Conservation (phyloP, 805 yeast species). For the Nakazawaea laoshanensis region DNA sequence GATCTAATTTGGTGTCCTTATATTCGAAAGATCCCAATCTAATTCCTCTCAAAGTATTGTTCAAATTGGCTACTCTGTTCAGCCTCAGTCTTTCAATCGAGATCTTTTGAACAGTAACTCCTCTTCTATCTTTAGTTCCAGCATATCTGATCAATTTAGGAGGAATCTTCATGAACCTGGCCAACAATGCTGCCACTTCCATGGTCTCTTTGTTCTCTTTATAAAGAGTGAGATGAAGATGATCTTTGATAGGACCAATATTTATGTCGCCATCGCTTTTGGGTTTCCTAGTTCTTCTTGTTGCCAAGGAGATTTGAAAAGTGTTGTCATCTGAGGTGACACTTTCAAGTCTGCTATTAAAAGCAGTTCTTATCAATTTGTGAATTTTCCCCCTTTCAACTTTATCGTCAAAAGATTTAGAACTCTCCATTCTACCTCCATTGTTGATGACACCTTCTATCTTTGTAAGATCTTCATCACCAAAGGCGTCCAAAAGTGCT, state of each 20-base stretch:
- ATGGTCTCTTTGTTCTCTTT: conserved; percentile 96
- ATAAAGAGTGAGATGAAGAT: conserved; percentile 69
- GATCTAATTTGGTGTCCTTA: conserved; percentile 46
- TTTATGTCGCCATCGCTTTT: conserved; percentile 47
- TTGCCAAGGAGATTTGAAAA: conserved; percentile 53
- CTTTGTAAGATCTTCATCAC: conserved; percentile 49
- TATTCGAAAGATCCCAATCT: conserved; percentile 74
- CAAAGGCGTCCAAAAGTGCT: conserved; percentile 44
- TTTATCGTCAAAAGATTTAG: conserved; percentile 54
- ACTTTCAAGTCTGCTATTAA: conserved; percentile 69
- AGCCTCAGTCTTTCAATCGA: conserved; percentile 62
- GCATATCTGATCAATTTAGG: conserved; percentile 68
- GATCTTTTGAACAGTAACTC: conserved; percentile 82
- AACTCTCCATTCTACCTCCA: conserved; percentile 52
- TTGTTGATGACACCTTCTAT: conserved; percentile 46
- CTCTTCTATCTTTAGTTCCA: conserved; percentile 96
- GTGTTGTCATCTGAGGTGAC: conserved; percentile 63
- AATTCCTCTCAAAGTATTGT: conserved; percentile 69
- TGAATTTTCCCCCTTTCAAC: conserved; percentile 72
- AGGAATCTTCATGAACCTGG: conserved; percentile 71
- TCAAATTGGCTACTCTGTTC: conserved; percentile 68
- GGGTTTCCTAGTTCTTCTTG: conserved; percentile 16
- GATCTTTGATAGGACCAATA: conserved; percentile 63
- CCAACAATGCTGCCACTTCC: conserved; percentile 78
- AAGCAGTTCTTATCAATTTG: conserved; percentile 64